These are phyloP conservation scores for Phascolomyces articulosus DNA, from an alignment of 371 early-diverging fungal species.

Conservation along the genomic window DNA sequence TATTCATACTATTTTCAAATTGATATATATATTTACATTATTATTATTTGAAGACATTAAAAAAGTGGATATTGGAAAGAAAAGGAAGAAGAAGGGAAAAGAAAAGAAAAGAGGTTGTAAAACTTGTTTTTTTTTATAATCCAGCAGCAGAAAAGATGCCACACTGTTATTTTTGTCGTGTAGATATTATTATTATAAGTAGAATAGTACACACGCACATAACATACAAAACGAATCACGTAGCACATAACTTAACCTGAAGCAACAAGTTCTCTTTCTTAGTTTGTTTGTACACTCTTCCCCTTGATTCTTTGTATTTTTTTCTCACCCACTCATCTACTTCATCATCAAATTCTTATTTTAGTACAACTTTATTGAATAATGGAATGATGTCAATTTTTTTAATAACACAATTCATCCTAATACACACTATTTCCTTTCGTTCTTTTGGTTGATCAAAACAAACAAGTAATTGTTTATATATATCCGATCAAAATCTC, in stretches of 20 bases:
- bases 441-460: not conserved
- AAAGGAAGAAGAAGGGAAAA: conserved; percentile 15
- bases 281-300: not conserved
- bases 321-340: not conserved
- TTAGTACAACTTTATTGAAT: no score
- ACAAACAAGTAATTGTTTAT: not conserved
- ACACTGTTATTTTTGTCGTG: no score
- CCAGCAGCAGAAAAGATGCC: no score
- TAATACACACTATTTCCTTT: not conserved
- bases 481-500: conserved; percentile 4
- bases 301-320: not conserved
- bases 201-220: not conserved
- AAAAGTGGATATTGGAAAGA: not conserved
- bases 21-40: not conserved
- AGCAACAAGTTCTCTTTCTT: not conserved
- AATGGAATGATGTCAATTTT: no score
- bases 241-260: not conserved
- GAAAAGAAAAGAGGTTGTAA: conserved; percentile 2
- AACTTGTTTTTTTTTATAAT: not conserved
- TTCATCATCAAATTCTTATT: no score
- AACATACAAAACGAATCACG: not conserved
- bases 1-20: no score
- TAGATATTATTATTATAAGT: no score
- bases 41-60: not conserved
- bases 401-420: no score